Base-by-base conservation (phyloP, 108 stramenopile genomes). In the Fragilaria crotonensis region DNA sequence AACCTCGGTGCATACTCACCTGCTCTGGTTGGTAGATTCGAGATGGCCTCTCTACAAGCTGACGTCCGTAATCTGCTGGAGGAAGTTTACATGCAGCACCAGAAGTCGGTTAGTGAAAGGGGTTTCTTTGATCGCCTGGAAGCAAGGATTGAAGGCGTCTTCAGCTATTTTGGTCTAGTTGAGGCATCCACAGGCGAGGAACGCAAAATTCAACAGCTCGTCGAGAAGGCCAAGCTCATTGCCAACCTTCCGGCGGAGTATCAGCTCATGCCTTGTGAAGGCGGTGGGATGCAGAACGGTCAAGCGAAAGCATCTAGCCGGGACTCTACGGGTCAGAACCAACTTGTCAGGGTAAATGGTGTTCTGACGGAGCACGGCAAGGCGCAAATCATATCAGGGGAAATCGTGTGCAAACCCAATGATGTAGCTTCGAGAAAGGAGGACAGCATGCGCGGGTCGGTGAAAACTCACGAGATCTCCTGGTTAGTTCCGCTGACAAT, bases 41-140 rank as follows among this genome's bases (percentile, higher is more conserved):
- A 52, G 9, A 59, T 93, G 48, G 48, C 70, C 3, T 72, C 82
- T 21, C 85, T 78, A 60, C 81, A 79, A 61, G 18, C 59, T 7
- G 84, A 88, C 44, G 80, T 85, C 61, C 84, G 70, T 11, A 85
- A 78, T 67, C 54, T 89, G 30, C 59, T 93, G 29, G 92, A 93
- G 56, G 92, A 93, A 57, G 73, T 90, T n/a, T 74, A 77, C 52
- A 59, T 79, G 45, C 88, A 93, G 60, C 73, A 86, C 54, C 48
- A 65, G 31, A 87, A 93, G 57, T 75, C 74, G n/a, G 55, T 65
- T 17, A 57, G 66, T 19, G 69, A 65, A 25, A 61, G 77, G 56
- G 80, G 77, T 47, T 65, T 88, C 53, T 31, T 90, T 3, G 84
- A 85, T 54, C 71, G 84, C 0, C 33, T 70, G 29, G 78, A 74